Base-by-base conservation (phyloP, 2,329 filamentous ascomycete species). In the Aureobasidium uvarum region DNA sequence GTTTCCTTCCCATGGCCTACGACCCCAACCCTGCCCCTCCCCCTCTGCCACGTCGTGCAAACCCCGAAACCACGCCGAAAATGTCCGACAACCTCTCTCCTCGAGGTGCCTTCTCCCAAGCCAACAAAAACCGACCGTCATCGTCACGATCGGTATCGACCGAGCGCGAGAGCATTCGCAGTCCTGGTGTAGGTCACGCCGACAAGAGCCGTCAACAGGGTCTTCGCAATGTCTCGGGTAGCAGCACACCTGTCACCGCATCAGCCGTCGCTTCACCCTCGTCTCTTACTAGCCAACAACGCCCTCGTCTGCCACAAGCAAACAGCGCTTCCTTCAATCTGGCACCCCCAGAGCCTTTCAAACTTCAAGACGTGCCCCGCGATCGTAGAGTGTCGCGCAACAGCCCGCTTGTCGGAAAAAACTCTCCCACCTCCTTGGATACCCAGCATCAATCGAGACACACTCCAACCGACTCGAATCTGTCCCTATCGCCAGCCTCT, bases 341-440 rank as follows among this genome's bases (percentile, higher is more conserved):
- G 28, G 69, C 64, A 45, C 73, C 59, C 65, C 73, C 65, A 18
- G 79, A 81, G 16, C 75, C 74, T 10, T 93, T 93, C 77, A 91
- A 89, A 76, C 77, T 95, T 50, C 91, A 94, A 72, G 91, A 96
- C 56, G 90, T 89, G 1, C 91, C 92, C 0, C 89, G 87, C 76
- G 84, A 81, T 71, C 84, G 81, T 73, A 83, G 82, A 74, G 78
- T 78, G 33, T 81, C 66, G 25, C 54, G 66, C 38, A 50, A 62
- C 36, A 64, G 38, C 31, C 75, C 59, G 78, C 79, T n/a, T 74
- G 78, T 52, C 20, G 31, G 45, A 25, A 54, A 45, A 20, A 45
- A 50, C 20, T 65, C 63, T 16, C 63, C 63, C 33, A 43, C 63
- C 0, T 48, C 45, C 1, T 13, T 65, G 20, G 63, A 65, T 41